phyloP scores from a whole-genome alignment of 1,139 yeast species.

The Debaryomycetaceae sp. region DNA sequence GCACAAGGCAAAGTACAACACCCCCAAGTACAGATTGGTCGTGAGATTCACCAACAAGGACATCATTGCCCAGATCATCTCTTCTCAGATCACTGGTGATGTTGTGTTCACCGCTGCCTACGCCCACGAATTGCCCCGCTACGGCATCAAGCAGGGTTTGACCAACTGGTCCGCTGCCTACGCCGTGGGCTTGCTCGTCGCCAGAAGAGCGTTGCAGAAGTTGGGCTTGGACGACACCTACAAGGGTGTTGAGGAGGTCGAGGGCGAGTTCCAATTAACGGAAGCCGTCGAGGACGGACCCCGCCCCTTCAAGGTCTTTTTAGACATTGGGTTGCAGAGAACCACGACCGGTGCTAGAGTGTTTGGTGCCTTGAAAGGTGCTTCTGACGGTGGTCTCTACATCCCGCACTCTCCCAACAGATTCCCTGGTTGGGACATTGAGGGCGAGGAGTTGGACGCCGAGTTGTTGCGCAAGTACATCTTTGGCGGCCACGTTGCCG shows the following conservation, averaged over 20 bases:
- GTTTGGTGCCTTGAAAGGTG: constrained; percentile 99
- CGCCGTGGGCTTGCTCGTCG: constrained; percentile 97
- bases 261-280: constrained; percentile 97
- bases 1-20: constrained; percentile 99
- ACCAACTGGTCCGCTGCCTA: constrained; percentile 99
- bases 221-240: constrained; percentile 97
- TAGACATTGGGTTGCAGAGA: constrained; percentile 99
- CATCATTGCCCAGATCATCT: constrained; percentile 94
- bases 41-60: constrained; percentile 99
- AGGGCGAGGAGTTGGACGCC: constrained; percentile 95
- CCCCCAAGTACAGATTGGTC: constrained; percentile 99
- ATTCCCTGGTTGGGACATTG: constrained; percentile 99
- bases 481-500: constrained; percentile 99
- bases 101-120: constrained; percentile 95
- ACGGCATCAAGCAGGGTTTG: constrained; percentile 97
- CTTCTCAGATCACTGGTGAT: constrained; percentile 97
- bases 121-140: constrained; percentile 96
- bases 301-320: constrained; percentile 99
- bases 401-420: constrained; percentile 99
- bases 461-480: constrained; percentile 98
- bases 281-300: constrained; percentile 99
- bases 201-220: constrained; percentile 98
- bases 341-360: constrained; percentile 99
- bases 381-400: constrained; percentile 99
- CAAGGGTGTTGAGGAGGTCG: constrained; percentile 98